phyloP scores from a whole-genome alignment of 495 filamentous ascomycete genomes.

The Lepidopterella palustris region DNA sequence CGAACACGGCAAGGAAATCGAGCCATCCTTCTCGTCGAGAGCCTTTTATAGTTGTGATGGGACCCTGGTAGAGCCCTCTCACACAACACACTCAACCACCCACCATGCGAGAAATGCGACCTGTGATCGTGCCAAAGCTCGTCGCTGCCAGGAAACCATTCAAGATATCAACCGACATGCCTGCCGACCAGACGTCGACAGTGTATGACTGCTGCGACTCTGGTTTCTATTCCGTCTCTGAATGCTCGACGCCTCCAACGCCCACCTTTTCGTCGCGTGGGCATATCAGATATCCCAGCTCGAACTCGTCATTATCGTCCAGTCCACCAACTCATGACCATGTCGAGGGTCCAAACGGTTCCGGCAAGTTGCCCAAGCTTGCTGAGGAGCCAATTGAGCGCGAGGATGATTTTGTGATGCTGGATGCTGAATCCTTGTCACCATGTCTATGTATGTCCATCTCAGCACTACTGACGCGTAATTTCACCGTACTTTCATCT shows the following conservation, averaged over 20 bases:
- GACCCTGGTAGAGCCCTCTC: conserved; percentile 23
- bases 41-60: conserved; percentile 27
- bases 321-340: conserved; percentile 44
- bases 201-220: conserved; percentile 23
- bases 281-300: conserved; percentile 55
- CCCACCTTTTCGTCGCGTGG: conserved; percentile 53
- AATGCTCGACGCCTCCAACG: conserved; percentile 53
- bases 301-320: conserved; percentile 55
- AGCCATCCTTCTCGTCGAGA: background rate
- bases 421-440: background rate
- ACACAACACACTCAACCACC: conserved; percentile 13
- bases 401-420: conserved; percentile 18
- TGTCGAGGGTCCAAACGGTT: conserved; percentile 18
- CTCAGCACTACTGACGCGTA: background rate
- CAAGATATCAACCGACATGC: conserved; percentile 23
- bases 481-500: background rate
- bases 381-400: conserved; percentile 31
- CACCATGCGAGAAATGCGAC: conserved; percentile 28
- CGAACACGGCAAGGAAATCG: background rate
- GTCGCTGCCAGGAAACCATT: conserved; percentile 25
- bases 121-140: conserved; percentile 23
- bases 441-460: conserved; percentile 26
- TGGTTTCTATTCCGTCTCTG: conserved; percentile 49
- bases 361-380: conserved; percentile 29
- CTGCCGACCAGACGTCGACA: conserved; percentile 14